Evolutionary conservation across 495 filamentous ascomycete species (phyloP).

Genomic region (Beverwykella pulmonaria): DNA sequence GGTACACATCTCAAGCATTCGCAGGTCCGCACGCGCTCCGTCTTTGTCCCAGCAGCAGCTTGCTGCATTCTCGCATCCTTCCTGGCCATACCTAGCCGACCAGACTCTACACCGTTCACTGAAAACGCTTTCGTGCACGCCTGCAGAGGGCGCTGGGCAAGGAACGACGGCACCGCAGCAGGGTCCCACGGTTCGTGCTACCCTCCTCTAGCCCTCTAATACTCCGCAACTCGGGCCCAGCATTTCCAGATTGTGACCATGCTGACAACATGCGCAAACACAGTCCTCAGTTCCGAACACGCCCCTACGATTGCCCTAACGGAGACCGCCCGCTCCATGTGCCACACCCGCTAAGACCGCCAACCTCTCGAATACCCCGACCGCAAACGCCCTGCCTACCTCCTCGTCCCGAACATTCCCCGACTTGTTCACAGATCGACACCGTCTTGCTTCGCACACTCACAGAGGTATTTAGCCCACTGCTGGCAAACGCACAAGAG

Average conservation of each 20-base stretch:
- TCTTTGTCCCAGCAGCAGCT: conserved; percentile 16
- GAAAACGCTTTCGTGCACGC: conserved; percentile 19
- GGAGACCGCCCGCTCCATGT: conserved; percentile 20
- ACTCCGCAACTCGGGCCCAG: conserved; percentile 5
- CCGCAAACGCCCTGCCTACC: conserved; percentile 4
- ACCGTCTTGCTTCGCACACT: conserved; percentile 9
- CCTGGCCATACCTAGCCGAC: conserved; percentile 8
- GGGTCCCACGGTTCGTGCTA: conserved; percentile 33
- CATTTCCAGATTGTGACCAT: not conserved
- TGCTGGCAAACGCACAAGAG: not conserved
- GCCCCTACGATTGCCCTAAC: not conserved
- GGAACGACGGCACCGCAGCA: conserved; percentile 21
- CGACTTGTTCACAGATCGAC: conserved; percentile 13
- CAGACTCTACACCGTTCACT: conserved; percentile 9
- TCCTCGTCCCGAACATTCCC: not conserved
- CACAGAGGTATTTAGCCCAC: conserved; percentile 32
- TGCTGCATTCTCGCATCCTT: conserved; percentile 23
- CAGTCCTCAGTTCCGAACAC: conserved; percentile 5
- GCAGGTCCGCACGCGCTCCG: conserved; percentile 26
- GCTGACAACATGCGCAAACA: conserved; percentile 36
- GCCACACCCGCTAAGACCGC: conserved; percentile 8
- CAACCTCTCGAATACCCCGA: conserved; percentile 12
- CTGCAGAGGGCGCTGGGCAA: conserved; percentile 19
- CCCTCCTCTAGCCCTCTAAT: conserved; percentile 9
- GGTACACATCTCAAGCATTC: conserved; percentile 6